Base-by-base conservation (phyloP, 495 filamentous ascomycete genomes). In the Podospora comata region DNA sequence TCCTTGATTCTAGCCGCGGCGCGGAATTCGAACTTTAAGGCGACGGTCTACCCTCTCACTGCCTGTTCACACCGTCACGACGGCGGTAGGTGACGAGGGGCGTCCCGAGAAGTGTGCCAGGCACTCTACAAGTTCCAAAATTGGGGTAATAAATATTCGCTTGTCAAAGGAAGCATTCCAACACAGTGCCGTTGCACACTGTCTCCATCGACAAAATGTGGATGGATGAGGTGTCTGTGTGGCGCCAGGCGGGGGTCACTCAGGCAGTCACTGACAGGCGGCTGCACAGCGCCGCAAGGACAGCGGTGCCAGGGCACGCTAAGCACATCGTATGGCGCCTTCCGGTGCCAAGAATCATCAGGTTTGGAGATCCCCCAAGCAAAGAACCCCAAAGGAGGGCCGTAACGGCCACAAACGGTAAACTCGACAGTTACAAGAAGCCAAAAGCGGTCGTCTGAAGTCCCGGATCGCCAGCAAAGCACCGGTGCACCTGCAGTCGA, bases 331-430 rank as follows among this genome's bases (percentile, higher is more conserved):
- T 64, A 60, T 54, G 61, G 32, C 39, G 23, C 60, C 65, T 60
- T 54, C 66, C 39, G 57, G 57, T 64, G 69, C 69, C 69, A 71
- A 71, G 69, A 68, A 15, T 19, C 65, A 34, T 56, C 27, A 16
- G 48, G 32, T 54, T 54, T 18, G 63, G 16, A 34, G 60, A 68
- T 68, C 66, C 63, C 66, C 69, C 66, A 71, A 71, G 57, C 39
- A 34, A 66, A 16, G 13, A 53, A 30, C 32, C 48, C 69, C 39
- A 48, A 48, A 48, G 39, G 39, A 48, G 39, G 39, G 39, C 39
- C 2, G 39, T 13, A 16, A 48, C 15, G 39, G 39, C 39, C 39
- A 62, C 23, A 62, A 70, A 70, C 18, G 64, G 39, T 55, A 65
- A 65, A 63, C 34, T 55, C 48, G n/a, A 28, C 30, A 63, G 5